Evolutionary conservation across 768 basidiomycete species (phyloP), one percentile per base, ranked within the genome.

Genomic region (Boletus eberwhitei): DNA sequence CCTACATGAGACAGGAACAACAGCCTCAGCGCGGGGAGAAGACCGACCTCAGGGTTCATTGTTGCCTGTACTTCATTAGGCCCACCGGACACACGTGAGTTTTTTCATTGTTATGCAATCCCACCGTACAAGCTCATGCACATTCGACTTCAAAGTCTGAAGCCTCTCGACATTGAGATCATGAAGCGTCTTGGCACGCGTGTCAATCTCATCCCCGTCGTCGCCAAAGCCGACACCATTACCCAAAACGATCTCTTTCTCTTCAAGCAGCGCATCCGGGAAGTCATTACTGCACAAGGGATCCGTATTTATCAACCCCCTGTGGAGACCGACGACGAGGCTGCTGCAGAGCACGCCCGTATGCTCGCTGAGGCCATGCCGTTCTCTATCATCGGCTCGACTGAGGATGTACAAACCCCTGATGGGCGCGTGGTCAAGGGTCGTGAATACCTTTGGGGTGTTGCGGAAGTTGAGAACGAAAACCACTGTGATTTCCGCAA

Each of bases 381-480:
- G 0, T 98, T 98, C 78, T 97, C 95, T 21, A 98, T 99, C 73
- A 98, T 99, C 65, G 97, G 97, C 32, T 93, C 90, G 22, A 98
- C 92, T 0, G 87, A 95, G 67, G 96, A 99, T 61, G 96, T 99
- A 44, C 82, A 83, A 64, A 98, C 93, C 4, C 75, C 79, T 22
- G 96, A 98, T 68, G 97, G 97, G 12, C 85, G 94, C 53, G 74
- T 84, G 34, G 97, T 99, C 68, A 98, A 98, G 75, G 97, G 97
- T 43, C 87, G 97, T 64, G 92, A 98, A 73, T 99, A 99, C 70
- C 85, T 96, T 14, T 99, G 97, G 97, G 97, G 97, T 79, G 94
- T 99, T n/a, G 97, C 97, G 9, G 97, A 99, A 79, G 96, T 99
- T 57, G 97, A 99, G 75, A 98, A 99, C 70, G 97, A 99, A 77